Percentiles rank a stretch among this genome's conserved stretches.
Evolutionary conservation across 2,329 filamentous ascomycete genomes (phyloP).

Genomic region (Penicillium occitanis): DNA sequence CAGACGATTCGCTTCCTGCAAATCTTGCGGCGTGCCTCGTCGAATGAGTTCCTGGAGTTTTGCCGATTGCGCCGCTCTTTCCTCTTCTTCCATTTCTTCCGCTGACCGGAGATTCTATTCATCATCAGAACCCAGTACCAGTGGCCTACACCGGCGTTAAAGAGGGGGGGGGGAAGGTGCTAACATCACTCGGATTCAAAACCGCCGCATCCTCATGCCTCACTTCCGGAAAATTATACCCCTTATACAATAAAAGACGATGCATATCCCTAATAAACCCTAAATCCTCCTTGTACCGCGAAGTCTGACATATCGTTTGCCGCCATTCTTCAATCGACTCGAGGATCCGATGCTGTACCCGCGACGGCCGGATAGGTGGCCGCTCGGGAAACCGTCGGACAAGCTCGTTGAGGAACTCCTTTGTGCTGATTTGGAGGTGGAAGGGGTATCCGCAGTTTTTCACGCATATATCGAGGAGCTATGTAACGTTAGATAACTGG

Average conservation of each 20-base stretch:
- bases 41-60: slow-evolving; percentile 97
- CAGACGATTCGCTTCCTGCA: slow-evolving; percentile 93
- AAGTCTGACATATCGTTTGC: slow-evolving; percentile 96
- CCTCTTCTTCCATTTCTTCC: slow-evolving; percentile 98
- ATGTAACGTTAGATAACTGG: slow-evolving; percentile 21
- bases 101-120: slow-evolving; percentile 85
- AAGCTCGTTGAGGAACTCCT: slow-evolving; percentile 98
- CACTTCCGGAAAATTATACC: slow-evolving; percentile 92
- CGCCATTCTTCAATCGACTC: slow-evolving; percentile 98
- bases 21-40: slow-evolving; percentile 82
- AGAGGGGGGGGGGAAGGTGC: slow-evolving; percentile 37
- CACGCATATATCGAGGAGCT: slow-evolving; percentile 95
- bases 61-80: slow-evolving; percentile 90
- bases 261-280: slow-evolving; percentile 99
- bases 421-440: slow-evolving; percentile 96
- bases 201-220: slow-evolving; percentile 92
- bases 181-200: slow-evolving; percentile 91
- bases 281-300: slow-evolving; percentile 93
- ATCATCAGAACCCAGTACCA: slow-evolving; percentile 25
- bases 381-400: slow-evolving; percentile 94
- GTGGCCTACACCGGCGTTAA: slow-evolving; percentile 13
- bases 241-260: slow-evolving; percentile 90
- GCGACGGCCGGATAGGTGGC: slow-evolving; percentile 78
- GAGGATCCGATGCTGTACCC: slow-evolving; percentile 88
- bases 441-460: slow-evolving; percentile 99